Evolutionary conservation across 2,329 filamentous ascomycete species (phyloP).

Genomic region (Albophoma yamanashiensis): DNA sequence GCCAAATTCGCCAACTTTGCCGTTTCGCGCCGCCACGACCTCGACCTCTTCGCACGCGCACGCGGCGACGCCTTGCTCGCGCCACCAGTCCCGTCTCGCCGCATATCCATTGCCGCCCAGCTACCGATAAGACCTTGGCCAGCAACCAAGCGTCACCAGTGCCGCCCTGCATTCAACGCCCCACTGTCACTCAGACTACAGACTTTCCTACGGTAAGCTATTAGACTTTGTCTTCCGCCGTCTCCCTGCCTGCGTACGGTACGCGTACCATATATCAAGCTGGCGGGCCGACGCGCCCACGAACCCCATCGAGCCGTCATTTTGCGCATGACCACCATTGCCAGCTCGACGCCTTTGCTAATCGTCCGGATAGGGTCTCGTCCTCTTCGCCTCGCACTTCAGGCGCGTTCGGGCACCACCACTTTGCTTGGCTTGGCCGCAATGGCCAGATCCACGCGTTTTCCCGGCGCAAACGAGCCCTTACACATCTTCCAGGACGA

Average conservation of each 20-base stretch:
- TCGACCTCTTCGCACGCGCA: background rate
- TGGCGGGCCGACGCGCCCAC: background rate
- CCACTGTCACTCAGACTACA: background rate
- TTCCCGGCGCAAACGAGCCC: slow-evolving; percentile 33
- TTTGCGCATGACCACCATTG: background rate
- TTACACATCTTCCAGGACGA: slow-evolving; percentile 44
- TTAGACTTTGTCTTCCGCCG: background rate
- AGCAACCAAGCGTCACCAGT: background rate
- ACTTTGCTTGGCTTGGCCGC: slow-evolving; percentile 22
- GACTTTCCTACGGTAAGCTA: slow-evolving; percentile 1
- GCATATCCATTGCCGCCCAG: background rate
- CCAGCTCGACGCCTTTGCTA: background rate
- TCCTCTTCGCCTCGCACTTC: background rate
- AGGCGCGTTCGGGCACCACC: slow-evolving; percentile 1
- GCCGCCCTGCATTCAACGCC: slow-evolving; percentile 5
- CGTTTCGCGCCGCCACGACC: background rate
- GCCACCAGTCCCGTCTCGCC: background rate
- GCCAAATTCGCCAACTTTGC: background rate
- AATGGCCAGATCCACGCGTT: slow-evolving; percentile 44
- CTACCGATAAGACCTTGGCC: background rate
- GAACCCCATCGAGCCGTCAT: background rate
- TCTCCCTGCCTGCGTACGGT: background rate
- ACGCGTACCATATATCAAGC: background rate
- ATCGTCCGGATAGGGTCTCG: background rate
- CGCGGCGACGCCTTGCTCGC: background rate